Evolutionary conservation across 805 yeast genomes (phyloP), one percentile per base, ranked within the genome.

Genomic region (Pichia californica): DNA sequence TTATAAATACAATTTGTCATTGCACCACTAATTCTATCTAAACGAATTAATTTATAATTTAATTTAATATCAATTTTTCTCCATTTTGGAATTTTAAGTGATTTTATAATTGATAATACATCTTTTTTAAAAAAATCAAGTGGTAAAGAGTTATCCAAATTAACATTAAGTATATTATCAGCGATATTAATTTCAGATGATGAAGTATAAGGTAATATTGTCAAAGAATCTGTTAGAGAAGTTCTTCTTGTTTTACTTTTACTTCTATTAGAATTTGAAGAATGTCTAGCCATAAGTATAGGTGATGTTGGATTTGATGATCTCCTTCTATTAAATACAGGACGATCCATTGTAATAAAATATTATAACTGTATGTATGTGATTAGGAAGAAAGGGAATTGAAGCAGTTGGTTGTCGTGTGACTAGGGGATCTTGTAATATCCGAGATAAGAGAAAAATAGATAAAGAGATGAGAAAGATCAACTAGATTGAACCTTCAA

Each of bases 1-100:
- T 79, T 79, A 61, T 83, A 93, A 43, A 91, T 84, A 28, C 89
- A 83, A 61, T 93, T 93, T 18, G 98, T 93, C 60, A 93, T 72
- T 0, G 99, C 99, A 18, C 99, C 98, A 30, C 86, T 77, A 39
- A 93, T 87, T 51, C 96, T 73, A 32, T 65, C 69, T 18, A 89
- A 61, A 19, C 63, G 68, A 31, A 91, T 61, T 31, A 67, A 62
- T 18, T 67, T 68, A 16, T 73, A 61, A 8, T 67, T 53, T 50
- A 55, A 54, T n/a, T n/a, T n/a, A 4, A 59, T 58, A 41, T 51
- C 67, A 26, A 81, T 72, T 48, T 70, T 70, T 53, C 80, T 77
- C 99, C 99, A 93, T 61, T 83, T 82, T 28, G 87, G 75, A 34
- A 93, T 78, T 43, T 72, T 71, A 45, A 93, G 64, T 8, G 73